Evolutionary conservation across 2,329 filamentous ascomycete genomes (phyloP).

Genomic region (Cordyceps cateniannulata): DNA sequence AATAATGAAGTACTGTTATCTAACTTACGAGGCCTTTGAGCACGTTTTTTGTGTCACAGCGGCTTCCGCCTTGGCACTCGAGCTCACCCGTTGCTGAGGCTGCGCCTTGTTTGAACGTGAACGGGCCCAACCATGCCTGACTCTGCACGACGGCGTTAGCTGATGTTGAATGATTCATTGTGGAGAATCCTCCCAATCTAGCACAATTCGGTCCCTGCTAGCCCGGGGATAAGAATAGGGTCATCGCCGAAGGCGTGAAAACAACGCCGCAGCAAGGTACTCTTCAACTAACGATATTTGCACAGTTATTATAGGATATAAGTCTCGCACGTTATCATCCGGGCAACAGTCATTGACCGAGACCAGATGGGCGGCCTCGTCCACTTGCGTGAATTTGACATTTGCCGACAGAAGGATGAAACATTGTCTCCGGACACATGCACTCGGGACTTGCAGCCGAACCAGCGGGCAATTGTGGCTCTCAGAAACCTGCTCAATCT

Average conservation of each 20-base stretch:
- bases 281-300: not conserved
- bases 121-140: not conserved
- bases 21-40: not conserved
- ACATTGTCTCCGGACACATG: not conserved
- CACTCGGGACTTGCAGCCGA: not conserved
- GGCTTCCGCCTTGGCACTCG: not conserved
- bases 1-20: not conserved
- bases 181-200: not conserved
- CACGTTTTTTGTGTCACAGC: not conserved
- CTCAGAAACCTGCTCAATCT: no score
- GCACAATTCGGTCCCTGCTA: not conserved
- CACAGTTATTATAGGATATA: not conserved
- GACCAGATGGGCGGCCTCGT: not conserved
- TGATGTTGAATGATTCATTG: slow-evolving; percentile 11
- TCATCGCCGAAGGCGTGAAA: not conserved
- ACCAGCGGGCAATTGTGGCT: no score
- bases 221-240: not conserved
- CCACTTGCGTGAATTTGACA: not conserved
- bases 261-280: not conserved
- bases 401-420: not conserved
- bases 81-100: not conserved
- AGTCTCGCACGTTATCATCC: not conserved
- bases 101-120: not conserved
- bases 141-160: not conserved
- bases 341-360: not conserved